phyloP scores from a whole-genome alignment of 2,329 filamentous ascomycete species.

The Ophiostoma sp. region DNA sequence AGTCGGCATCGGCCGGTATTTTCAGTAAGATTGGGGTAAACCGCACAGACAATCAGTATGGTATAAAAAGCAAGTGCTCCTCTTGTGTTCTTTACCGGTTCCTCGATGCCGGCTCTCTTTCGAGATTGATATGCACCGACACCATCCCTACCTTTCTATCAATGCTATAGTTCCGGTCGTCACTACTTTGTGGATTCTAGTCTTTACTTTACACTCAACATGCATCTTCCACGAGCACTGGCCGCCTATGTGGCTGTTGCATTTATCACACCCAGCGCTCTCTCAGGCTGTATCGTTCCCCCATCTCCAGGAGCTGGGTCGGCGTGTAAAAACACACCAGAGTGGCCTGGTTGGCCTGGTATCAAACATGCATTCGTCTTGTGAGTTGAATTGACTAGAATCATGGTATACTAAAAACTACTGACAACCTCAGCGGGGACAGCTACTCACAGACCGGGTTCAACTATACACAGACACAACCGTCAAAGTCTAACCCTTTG shows the following conservation, averaged over 20 bases:
- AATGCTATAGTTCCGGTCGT: too few species aligned
- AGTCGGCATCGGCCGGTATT: too few species aligned
- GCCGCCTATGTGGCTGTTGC: not conserved
- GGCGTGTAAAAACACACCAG: conserved; percentile 16
- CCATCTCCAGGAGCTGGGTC: not conserved
- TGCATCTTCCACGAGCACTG: not conserved
- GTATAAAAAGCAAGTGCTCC: too few species aligned
- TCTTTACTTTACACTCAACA: not conserved
- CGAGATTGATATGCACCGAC: too few species aligned
- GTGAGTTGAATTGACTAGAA: not conserved
- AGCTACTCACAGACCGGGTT: conserved; percentile 41
- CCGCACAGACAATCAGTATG: too few species aligned
- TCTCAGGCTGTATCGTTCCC: not conserved
- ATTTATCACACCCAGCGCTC: not conserved
- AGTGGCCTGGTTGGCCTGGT: conserved; percentile 22
- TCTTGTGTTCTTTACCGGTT: too few species aligned
- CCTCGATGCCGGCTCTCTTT: too few species aligned
- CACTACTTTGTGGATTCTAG: too few species aligned
- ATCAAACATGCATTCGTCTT: conserved; percentile 23
- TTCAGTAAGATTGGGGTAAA: too few species aligned
- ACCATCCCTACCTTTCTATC: too few species aligned
- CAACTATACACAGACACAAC: conserved; percentile 40
- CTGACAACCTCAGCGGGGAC: conserved; percentile 17
- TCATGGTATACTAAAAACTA: too few species aligned
- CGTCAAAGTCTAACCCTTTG: conserved; percentile 50